Percentiles rank a stretch among this genome's conserved stretches.
phyloP scores from a whole-genome alignment of 2,329 filamentous ascomycete species.

The Penicillium sp. region DNA sequence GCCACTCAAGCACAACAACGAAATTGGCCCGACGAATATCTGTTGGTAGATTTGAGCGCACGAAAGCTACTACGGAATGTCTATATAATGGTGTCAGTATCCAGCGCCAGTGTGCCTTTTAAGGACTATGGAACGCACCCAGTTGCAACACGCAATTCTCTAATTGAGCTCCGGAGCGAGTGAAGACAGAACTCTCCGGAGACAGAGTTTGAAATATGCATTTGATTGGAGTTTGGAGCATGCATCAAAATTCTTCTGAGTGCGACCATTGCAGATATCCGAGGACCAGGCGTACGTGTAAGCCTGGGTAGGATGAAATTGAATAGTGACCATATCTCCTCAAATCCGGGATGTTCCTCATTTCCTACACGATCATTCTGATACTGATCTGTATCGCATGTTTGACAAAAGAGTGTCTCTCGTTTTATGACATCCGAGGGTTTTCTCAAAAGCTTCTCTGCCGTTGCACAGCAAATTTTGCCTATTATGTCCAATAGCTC shows the following conservation, averaged over 20 bases:
- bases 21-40: constrained; percentile 63
- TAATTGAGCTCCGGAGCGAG: constrained; percentile 76
- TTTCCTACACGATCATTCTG: constrained; percentile 17
- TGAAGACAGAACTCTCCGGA: constrained; percentile 79
- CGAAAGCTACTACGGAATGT: constrained; percentile 65
- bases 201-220: constrained; percentile 66
- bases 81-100: constrained; percentile 40
- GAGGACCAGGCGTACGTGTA: constrained; percentile 55
- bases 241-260: constrained; percentile 70
- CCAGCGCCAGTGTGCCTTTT: neutral
- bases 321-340: constrained; percentile 46
- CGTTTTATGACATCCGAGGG: constrained; percentile 25
- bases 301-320: constrained; percentile 43
- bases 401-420: constrained; percentile 33
- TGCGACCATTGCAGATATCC: constrained; percentile 70
- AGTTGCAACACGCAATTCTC: constrained; percentile 81
- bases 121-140: constrained; percentile 48
- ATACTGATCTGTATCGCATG: constrained; percentile 39
- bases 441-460: constrained; percentile 46
- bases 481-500: constrained; percentile 57
- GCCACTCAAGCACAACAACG: constrained; percentile 65
- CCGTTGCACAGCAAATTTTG: constrained; percentile 57
- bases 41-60: constrained; percentile 51
- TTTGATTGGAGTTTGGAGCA: constrained; percentile 56
- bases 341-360: constrained; percentile 23